These are phyloP conservation scores for Penicillium parvum DNA, from an alignment of 495 filamentous ascomycete species.

Conservation along the genomic window DNA sequence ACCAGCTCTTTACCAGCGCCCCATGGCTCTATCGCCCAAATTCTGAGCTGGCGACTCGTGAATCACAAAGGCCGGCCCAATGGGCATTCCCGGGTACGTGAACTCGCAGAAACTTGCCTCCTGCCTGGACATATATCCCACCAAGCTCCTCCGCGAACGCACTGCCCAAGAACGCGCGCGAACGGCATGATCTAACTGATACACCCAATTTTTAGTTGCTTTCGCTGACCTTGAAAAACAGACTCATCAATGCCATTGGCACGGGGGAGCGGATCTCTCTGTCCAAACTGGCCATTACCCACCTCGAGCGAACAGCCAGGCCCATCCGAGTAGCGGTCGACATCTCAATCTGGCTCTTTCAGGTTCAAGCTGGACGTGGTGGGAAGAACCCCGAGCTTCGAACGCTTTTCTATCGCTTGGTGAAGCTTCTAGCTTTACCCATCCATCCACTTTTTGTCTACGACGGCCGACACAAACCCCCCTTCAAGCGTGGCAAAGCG, in stretches of 20 bases:
- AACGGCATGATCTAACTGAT: no score
- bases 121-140: background rate
- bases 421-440: slow-evolving; percentile 72
- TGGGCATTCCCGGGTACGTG: slow-evolving; percentile 48
- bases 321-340: slow-evolving; percentile 90
- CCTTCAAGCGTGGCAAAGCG: slow-evolving; percentile 76
- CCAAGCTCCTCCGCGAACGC: background rate
- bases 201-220: no score
- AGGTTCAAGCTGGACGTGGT: slow-evolving; percentile 79
- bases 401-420: slow-evolving; percentile 87
- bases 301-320: slow-evolving; percentile 62
- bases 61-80: slow-evolving; percentile 12
- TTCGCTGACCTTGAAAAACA: slow-evolving; percentile 36
- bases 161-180: background rate
- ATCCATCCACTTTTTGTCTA: slow-evolving; percentile 94
- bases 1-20: background rate
- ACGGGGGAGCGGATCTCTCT: slow-evolving; percentile 74
- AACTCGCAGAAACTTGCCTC: background rate
- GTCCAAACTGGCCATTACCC: slow-evolving; percentile 72
- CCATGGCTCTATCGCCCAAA: slow-evolving; percentile 8
- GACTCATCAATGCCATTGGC: slow-evolving; percentile 87
- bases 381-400: slow-evolving; percentile 88
- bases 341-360: slow-evolving; percentile 96
- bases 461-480: slow-evolving; percentile 84
- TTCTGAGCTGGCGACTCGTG: slow-evolving; percentile 1